phyloP scores from a whole-genome alignment of 2,329 filamentous ascomycete species.

The Rhinocladiella similis region DNA sequence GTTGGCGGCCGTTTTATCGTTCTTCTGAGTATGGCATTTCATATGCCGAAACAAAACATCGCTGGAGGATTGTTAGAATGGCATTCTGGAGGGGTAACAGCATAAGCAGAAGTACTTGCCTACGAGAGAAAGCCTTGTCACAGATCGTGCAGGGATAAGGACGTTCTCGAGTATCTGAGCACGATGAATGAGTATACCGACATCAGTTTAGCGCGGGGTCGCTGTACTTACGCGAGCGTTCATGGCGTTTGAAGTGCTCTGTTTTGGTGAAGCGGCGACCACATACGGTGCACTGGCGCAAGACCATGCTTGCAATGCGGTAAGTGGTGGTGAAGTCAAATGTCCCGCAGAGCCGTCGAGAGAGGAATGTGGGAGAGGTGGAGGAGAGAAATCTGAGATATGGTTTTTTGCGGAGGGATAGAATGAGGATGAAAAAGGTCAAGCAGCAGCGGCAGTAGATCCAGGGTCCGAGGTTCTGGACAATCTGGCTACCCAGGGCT shows the following conservation, averaged over 20 bases:
- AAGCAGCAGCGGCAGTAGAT: background rate
- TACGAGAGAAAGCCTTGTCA: constrained; percentile 56
- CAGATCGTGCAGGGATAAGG: constrained; percentile 56
- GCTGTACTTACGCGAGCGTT: constrained; percentile 52
- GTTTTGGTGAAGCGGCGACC: constrained; percentile 58
- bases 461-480: background rate
- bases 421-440: background rate
- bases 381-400: background rate
- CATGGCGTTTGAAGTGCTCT: constrained; percentile 57
- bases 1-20: constrained; percentile 35
- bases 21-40: constrained; percentile 50
- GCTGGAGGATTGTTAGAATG: constrained; percentile 34
- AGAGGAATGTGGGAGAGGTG: constrained; percentile 21
- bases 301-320: constrained; percentile 35
- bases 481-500: background rate
- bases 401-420: background rate
- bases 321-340: constrained; percentile 1
- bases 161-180: constrained; percentile 54
- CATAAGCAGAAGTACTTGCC: constrained; percentile 36
- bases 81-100: constrained; percentile 5
- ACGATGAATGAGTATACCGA: constrained; percentile 26
- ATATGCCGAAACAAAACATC: constrained; percentile 54
- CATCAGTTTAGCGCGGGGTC: constrained; percentile 1
- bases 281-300: constrained; percentile 49
- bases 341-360: constrained; percentile 3